Base-by-base conservation (phyloP, 148 eudicot species). In the Rhododendron henanense region DNA sequence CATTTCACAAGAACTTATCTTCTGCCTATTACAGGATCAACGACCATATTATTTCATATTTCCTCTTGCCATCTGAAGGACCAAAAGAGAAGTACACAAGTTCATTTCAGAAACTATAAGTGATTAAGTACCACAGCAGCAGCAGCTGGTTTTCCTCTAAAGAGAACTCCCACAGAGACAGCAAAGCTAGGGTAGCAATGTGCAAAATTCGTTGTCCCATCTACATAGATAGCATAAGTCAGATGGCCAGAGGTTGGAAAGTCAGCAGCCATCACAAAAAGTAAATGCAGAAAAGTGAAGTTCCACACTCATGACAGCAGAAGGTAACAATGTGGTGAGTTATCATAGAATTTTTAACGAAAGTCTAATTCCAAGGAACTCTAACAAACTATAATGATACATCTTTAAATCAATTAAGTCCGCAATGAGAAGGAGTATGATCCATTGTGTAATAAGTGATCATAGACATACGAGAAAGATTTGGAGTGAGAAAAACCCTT, bases 121-220 rank as follows among this genome's bases (percentile, higher is more conserved):
- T 23, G 31, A 88, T 85, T 67, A 85, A 28, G 82, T 93, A 97
- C 99, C 98, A 97, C 99, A 84, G 95, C 90, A 85, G 98, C 98
- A 86, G 98, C 99, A 79, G 93, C 95, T 83, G 99, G 99, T 87
- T 89, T 95, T 86, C 99, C 99, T 87, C 91, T 92, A 86, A 83
- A 97, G 75, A 97, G 92, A 87, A 97, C 95, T 87, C 95, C 99
- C 80, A 97, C 94, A 86, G 98, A 97, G 86, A 97, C 98, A 41
- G 96, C 98, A 89, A 97, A 97, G 93, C 98, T 93, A 67, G 99
- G 99, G 91, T 97, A 97, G 80, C 98, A 89, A 90, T 97, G 99
- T 75, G 99, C 98, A 84, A 97, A 97, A 86, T 97, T 97, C 78
- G 99, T 97, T 25, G 99, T 97, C 81, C 99, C 99, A 91, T 97